Evolutionary conservation across 257 asterid genomes (phyloP).

Genomic region (Solanum chiquidenum): DNA sequence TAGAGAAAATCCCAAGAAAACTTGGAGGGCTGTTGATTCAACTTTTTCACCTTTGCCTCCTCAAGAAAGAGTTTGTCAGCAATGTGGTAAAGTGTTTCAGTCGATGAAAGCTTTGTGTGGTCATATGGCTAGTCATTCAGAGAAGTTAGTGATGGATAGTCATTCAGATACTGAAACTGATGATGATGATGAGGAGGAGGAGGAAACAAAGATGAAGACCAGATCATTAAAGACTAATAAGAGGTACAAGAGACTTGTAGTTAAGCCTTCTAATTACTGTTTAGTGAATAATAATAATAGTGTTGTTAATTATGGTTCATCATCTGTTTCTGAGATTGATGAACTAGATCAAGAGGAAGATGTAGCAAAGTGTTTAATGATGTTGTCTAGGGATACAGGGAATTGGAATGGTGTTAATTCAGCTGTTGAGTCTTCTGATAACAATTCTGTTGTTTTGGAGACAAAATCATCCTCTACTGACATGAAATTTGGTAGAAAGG

Average conservation of each 20-base stretch:
- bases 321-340: conserved; percentile 74
- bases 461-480: conserved; percentile 71
- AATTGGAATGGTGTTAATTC: conserved; percentile 45
- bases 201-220: conserved; percentile 13
- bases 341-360: conserved; percentile 58
- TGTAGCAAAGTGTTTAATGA: conserved; percentile 64
- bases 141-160: conserved; percentile 24
- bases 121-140: conserved; percentile 97
- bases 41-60: conserved; percentile 23
- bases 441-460: conserved; percentile 69
- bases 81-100: conserved; percentile 92
- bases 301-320: conserved; percentile 24
- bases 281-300: conserved; percentile 9
- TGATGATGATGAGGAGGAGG: not conserved
- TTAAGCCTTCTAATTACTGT: conserved; percentile 27
- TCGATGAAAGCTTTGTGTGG: conserved; percentile 90
- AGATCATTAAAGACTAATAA: conserved; percentile 33
- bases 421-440: conserved; percentile 79
- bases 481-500: conserved; percentile 22
- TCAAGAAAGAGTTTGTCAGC: conserved; percentile 61
- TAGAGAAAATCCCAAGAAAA: conserved; percentile 82
- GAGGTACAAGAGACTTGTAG: conserved; percentile 40
- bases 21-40: conserved; percentile 65
- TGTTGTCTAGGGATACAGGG: conserved; percentile 69
- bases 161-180: conserved; percentile 55